These are phyloP conservation scores for Hypoxylon sp. DNA, from an alignment of 2,329 filamentous ascomycete species.

Conservation along the genomic window DNA sequence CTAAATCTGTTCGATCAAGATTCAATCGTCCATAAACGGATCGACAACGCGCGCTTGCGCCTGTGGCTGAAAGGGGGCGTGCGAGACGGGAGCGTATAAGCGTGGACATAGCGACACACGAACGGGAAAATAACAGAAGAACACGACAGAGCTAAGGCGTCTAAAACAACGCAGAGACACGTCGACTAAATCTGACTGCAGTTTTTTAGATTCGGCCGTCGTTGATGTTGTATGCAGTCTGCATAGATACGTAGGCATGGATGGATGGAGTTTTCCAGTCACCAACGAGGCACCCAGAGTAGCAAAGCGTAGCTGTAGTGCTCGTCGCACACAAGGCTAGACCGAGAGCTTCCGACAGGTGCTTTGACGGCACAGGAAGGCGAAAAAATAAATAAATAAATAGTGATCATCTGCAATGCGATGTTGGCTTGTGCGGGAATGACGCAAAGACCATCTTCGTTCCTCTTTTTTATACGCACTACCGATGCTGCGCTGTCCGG, in stretches of 20 bases:
- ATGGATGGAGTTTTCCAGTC: conserved; percentile 24
- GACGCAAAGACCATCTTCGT: conserved; percentile 38
- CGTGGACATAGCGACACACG: conserved; percentile 27
- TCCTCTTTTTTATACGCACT: conserved; percentile 30
- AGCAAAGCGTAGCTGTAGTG: conserved; percentile 18
- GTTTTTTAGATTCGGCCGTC: conserved; percentile 41
- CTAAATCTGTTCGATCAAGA: conserved; percentile 43
- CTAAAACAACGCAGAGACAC: conserved; percentile 43
- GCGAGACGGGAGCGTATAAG: conserved; percentile 13
- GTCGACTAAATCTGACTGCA: conserved; percentile 45
- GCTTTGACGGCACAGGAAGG: conserved; percentile 45
- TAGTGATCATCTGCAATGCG: conserved; percentile 28
- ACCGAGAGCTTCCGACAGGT: conserved; percentile 45
- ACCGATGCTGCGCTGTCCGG: conserved; percentile 42
- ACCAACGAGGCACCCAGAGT: conserved; percentile 17
- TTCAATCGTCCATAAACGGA: conserved; percentile 44
- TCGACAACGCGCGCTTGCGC: conserved; percentile 40
- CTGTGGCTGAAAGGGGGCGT: conserved; percentile 38
- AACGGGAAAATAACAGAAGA: conserved; percentile 36
- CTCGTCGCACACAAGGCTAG: conserved; percentile 31
- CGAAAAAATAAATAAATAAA: conserved; percentile 10
- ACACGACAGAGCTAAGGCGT: conserved; percentile 45
- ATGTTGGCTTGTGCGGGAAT: conserved; percentile 40
- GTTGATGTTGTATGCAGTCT: conserved; percentile 44
- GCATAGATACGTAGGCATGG: conserved; percentile 40